Evolutionary conservation across 1,284 basidiomycete species (phyloP).

Genomic region (Cronartium ribicola): DNA sequence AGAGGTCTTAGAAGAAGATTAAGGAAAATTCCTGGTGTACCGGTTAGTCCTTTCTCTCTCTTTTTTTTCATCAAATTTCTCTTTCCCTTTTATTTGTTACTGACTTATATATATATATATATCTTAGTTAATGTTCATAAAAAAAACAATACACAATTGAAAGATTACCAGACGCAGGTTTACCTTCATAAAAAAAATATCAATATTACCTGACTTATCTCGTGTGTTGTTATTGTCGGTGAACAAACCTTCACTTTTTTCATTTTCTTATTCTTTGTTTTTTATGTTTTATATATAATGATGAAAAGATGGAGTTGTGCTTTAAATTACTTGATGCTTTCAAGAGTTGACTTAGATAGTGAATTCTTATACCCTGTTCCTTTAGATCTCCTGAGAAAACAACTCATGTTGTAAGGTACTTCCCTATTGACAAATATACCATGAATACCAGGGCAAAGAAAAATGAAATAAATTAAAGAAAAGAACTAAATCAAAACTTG

Average conservation of each 20-base stretch:
- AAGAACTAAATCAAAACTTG: no score
- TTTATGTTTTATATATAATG: no score
- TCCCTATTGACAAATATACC: no score
- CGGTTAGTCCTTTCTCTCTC: constrained; percentile 52
- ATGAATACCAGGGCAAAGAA: no score
- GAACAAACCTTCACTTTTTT: background rate
- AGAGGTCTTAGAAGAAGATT: constrained; percentile 85
- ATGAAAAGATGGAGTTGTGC: background rate
- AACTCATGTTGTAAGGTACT: no score
- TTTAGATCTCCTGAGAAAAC: no score
- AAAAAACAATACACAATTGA: constrained; percentile 84
- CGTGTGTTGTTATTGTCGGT: background rate
- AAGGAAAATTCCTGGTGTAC: constrained; percentile 87
- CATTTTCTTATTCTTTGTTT: no score
- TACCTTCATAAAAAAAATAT: constrained; percentile 55
- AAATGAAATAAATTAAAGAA: no score
- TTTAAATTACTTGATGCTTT: background rate
- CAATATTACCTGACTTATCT: background rate
- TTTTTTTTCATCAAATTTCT: background rate
- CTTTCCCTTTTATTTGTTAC: background rate
- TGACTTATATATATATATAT: background rate
- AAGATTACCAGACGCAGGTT: constrained; percentile 82
- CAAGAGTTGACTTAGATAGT: background rate
- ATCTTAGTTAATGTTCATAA: constrained; percentile 78
- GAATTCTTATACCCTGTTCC: background rate